phyloP scores from a whole-genome alignment of 2,329 filamentous ascomycete species.

The Lecanoromycetidae sp. region DNA sequence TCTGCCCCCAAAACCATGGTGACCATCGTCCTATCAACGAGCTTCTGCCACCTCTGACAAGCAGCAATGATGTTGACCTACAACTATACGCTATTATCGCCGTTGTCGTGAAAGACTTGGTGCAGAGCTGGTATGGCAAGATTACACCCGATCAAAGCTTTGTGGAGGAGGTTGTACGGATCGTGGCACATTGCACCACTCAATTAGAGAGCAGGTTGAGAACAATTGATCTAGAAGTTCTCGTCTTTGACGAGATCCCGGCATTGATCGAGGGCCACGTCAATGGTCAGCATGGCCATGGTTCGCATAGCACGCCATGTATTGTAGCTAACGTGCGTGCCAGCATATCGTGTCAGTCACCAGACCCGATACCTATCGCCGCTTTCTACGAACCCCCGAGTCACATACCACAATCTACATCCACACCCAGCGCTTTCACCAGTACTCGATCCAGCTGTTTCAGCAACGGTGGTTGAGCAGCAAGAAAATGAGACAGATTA shows the following conservation, averaged over 20 bases:
- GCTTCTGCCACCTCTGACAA: constrained; percentile 79
- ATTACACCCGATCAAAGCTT: constrained; percentile 87
- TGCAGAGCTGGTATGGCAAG: constrained; percentile 83
- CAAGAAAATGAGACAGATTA: constrained; percentile 68
- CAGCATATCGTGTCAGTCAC: constrained; percentile 46
- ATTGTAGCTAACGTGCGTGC: not conserved
- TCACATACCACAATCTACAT: constrained; percentile 67
- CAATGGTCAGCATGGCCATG: constrained; percentile 45
- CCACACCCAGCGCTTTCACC: constrained; percentile 73
- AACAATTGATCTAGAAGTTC: constrained; percentile 66
- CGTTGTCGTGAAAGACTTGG: constrained; percentile 78
- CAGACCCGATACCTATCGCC: not conserved
- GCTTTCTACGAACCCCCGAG: constrained; percentile 5
- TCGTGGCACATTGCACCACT: constrained; percentile 83
- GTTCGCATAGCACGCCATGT: not conserved
- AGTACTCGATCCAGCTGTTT: constrained; percentile 48
- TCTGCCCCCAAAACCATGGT: constrained; percentile 54
- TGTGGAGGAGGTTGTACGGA: constrained; percentile 73
- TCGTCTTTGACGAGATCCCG: constrained; percentile 80
- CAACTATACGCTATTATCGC: constrained; percentile 89
- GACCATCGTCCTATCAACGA: constrained; percentile 62
- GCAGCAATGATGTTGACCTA: constrained; percentile 83
- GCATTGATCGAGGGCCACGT: constrained; percentile 70
- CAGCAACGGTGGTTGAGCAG: constrained; percentile 47
- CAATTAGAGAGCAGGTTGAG: constrained; percentile 76